Conservation (phyloP, 306 rosid genomes). For the Carpinus viminea region DNA sequence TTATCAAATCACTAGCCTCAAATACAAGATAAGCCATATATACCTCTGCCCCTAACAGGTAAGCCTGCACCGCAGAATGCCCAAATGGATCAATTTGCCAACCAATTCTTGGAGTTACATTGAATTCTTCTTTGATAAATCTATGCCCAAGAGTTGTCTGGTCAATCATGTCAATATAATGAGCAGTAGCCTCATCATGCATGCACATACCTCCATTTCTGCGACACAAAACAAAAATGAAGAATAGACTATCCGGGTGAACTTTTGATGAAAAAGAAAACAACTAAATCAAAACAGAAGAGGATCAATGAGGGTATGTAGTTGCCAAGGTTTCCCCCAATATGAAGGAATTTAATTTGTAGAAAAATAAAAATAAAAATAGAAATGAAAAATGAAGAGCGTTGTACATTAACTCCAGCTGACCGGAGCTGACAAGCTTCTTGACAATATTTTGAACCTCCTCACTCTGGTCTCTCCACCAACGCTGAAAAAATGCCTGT, state of each 20-base stretch:
- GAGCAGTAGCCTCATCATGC: constrained; percentile 89
- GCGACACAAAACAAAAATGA: constrained; percentile 42
- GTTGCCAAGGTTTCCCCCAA: too few relatives aligned
- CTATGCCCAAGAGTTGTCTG: constrained; percentile 87
- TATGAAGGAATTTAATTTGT: too few relatives aligned
- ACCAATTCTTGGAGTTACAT: constrained; percentile 52
- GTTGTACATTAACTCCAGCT: constrained; percentile 73
- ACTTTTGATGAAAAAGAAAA: neutral
- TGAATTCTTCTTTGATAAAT: constrained; percentile 54
- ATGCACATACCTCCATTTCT: constrained; percentile 93
- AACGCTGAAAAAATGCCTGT: constrained; percentile 80
- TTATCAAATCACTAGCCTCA: neutral
- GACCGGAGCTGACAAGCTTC: constrained; percentile 66
- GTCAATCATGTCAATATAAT: constrained; percentile 89
- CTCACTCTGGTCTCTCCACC: constrained; percentile 81
- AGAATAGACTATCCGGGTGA: neutral
- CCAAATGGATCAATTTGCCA: constrained; percentile 72
- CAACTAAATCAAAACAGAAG: constrained; percentile 15
- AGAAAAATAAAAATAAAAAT: too few relatives aligned
- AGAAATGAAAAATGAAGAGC: too few relatives aligned
- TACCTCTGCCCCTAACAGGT: constrained; percentile 58
- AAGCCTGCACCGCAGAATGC: constrained; percentile 65
- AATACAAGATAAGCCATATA: neutral
- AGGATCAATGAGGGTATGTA: too few relatives aligned
- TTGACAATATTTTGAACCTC: constrained; percentile 46